Conservation (phyloP, 1,284 basidiomycete genomes). For the Tylopilus orsonianus region DNA sequence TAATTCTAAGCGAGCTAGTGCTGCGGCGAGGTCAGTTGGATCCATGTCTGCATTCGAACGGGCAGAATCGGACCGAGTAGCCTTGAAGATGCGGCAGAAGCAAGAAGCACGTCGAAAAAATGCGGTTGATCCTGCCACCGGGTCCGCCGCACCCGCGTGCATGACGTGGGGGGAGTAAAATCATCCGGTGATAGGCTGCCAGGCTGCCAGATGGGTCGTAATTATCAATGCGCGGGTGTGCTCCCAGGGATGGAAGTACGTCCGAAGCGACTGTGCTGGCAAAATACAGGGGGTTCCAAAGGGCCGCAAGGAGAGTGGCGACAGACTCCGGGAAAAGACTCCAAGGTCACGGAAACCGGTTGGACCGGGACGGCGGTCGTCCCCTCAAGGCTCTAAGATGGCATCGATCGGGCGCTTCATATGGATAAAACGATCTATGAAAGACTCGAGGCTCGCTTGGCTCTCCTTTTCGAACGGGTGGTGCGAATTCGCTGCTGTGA, state of each 20-base stretch:
- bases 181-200: neutral
- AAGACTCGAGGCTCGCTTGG: no score
- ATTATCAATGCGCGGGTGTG: neutral
- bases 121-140: neutral
- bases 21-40: no score
- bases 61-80: neutral
- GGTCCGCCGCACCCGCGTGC: neutral
- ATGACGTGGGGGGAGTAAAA: neutral
- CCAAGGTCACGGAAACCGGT: neutral
- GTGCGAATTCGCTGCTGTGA: neutral
- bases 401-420: neutral
- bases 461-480: slow-evolving; percentile 4
- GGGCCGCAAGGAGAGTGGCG: neutral
- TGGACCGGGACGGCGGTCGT: neutral
- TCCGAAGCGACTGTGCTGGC: neutral
- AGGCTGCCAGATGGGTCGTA: neutral
- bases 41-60: no score
- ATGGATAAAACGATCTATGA: neutral
- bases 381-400: no score
- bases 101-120: neutral
- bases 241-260: neutral
- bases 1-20: neutral
- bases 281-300: neutral
- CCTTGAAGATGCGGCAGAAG: neutral
- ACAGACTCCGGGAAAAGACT: neutral